Evolutionary conservation across 805 yeast genomes (phyloP), one percentile per base, ranked within the genome.

Genomic region (Maudiozyma barnettii): DNA sequence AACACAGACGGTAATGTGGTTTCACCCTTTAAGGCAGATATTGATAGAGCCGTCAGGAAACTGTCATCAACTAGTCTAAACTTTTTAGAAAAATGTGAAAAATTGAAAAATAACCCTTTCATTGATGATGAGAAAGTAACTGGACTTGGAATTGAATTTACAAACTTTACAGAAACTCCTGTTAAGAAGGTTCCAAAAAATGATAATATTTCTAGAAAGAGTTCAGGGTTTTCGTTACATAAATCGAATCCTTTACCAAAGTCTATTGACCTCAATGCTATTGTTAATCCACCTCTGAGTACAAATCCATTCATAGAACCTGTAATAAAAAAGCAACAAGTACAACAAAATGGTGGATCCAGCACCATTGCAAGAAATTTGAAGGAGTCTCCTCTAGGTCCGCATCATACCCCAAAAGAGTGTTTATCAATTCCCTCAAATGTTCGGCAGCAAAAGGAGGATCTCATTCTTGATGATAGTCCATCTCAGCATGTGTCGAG

Each of bases 201-300:
- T 9, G n/a, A 16, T 18, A 40, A 40, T 5, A 39, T 21, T 21
- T 21, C 41, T 39, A 7, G 30, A 12, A 21, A 21, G 20, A 39
- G 20, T 16, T 18, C 36, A n/a, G 42, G 42, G 12, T 44, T 44
- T 33, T 38, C 43, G 16, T 18, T 44, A 31, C 43, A 31, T 20
- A 44, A 39, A 22, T 44, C 46, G 16, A 39, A 44, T n/a, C 46
- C 46, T 10, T 39, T 44, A 14, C 21, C 19, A 9, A 46, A 41
- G 8, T 49, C 52, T 5, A 29, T 29, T 2, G 43, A 22, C 8
- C 36, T 6, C 30, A 26, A 12, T 6, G 30, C 30, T 4, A 26
- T 26, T 12, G 30, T 12, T 12, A 26, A 26, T 3, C 8, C 12
- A 26, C 3, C 12, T 6, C 10, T 26, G 10, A 26, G 8, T 12